A percentile compares a stretch with the other conserved stretches of the same genome.
Evolutionary conservation across 257 asterid species (phyloP).

Genomic region (Primulina tabacum): DNA sequence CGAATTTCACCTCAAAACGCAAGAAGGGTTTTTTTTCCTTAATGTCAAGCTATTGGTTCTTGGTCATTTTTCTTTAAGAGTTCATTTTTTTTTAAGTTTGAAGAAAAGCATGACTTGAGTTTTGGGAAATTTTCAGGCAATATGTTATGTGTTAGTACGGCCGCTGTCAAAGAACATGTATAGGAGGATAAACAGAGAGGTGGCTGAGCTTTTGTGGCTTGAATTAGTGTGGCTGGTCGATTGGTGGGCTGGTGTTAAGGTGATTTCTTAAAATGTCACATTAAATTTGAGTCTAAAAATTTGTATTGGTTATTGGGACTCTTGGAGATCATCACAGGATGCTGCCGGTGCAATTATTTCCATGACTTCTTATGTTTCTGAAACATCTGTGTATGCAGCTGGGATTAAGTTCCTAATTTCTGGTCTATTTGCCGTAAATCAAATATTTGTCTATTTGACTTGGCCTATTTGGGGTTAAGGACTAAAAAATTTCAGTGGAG

Average conservation of each 20-base stretch:
- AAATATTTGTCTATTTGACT: neutral
- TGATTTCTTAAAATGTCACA: conserved; percentile 24
- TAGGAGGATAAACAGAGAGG: conserved; percentile 72
- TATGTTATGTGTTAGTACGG: conserved; percentile 60
- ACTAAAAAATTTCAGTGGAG: neutral
- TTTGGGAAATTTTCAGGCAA: conserved; percentile 46
- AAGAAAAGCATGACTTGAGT: neutral
- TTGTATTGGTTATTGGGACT: neutral
- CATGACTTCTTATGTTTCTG: neutral
- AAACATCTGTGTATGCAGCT: neutral
- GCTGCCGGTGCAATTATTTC: neutral
- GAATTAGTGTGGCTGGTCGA: conserved; percentile 94
- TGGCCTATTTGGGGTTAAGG: neutral
- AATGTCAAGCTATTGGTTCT: neutral
- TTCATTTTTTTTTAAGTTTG: conserved; percentile 14
- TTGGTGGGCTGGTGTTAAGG: conserved; percentile 99
- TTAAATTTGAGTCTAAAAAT: neutral
- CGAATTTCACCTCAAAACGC: neutral
- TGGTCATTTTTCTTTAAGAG: neutral
- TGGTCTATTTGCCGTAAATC: no score
- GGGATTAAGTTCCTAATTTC: neutral
- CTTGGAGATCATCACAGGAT: neutral
- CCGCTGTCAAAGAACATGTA: conserved; percentile 77
- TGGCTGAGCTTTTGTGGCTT: conserved; percentile 84
- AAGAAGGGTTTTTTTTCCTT: neutral